phyloP scores from a whole-genome alignment of 495 filamentous ascomycete genomes.

The Hypoxylon cercidicola region DNA sequence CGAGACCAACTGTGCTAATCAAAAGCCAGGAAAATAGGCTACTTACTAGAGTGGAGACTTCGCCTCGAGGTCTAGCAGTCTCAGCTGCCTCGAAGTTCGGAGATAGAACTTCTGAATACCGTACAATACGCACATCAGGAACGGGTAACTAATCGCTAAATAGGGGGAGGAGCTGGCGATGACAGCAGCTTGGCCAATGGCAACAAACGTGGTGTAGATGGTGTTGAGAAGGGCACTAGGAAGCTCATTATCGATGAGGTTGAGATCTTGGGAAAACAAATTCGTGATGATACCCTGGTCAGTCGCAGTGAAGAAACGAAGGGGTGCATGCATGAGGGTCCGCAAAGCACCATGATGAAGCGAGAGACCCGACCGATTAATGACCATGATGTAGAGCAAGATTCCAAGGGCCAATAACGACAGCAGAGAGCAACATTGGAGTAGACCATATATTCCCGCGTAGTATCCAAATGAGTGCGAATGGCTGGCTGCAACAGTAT shows the following conservation, averaged over 20 bases:
- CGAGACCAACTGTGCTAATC: too few relatives aligned
- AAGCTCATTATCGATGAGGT: conserved; percentile 53
- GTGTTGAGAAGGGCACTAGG: conserved; percentile 37
- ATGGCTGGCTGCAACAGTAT: conserved; percentile 36
- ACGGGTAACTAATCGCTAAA: conserved; percentile 43
- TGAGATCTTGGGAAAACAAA: conserved; percentile 59
- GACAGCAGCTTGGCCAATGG: conserved; percentile 45
- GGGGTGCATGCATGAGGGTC: conserved; percentile 43
- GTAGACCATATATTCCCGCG: conserved; percentile 47
- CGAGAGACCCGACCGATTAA: conserved; percentile 35
- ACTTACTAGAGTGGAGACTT: conserved; percentile 52
- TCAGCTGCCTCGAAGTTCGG: conserved; percentile 67
- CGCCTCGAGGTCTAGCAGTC: conserved; percentile 68
- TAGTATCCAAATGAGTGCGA: conserved; percentile 48
- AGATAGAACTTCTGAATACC: conserved; percentile 68
- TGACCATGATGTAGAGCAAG: conserved; percentile 26
- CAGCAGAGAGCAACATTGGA: conserved; percentile 42
- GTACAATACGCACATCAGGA: conserved; percentile 52
- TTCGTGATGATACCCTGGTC: conserved; percentile 57
- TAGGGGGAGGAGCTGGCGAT: conserved; percentile 42
- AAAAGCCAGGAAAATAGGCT: too few relatives aligned
- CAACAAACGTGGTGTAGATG: neutral
- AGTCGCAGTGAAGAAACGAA: conserved; percentile 54
- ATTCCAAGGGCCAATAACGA: conserved; percentile 16
- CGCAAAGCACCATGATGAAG: conserved; percentile 41